Conservation (phyloP, 2,329 filamentous ascomycete species). For the Penicillium sp. region DNA sequence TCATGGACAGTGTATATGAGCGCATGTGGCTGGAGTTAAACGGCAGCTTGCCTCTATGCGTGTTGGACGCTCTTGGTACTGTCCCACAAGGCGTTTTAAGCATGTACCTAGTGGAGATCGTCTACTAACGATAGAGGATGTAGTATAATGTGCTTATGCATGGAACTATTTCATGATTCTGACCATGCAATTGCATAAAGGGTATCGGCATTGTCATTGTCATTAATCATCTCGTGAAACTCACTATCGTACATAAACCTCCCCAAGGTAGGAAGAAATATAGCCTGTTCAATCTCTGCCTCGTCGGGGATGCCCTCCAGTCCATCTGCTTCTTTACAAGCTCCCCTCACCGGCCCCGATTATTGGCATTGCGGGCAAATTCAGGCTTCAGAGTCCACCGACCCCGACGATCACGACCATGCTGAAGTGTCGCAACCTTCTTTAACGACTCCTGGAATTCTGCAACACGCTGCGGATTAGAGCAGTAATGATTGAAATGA, state of each 20-base stretch:
- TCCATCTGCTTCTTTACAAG: background rate
- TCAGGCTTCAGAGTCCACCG: slow-evolving; percentile 62
- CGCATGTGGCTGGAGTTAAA: background rate
- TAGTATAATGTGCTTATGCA: background rate
- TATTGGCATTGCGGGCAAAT: slow-evolving; percentile 35
- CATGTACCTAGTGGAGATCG: background rate
- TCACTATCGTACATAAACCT: slow-evolving; percentile 2
- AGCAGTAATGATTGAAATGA: slow-evolving; percentile 81
- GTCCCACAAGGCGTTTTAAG: slow-evolving; percentile 4
- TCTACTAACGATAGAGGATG: background rate
- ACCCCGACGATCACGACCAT: slow-evolving; percentile 48
- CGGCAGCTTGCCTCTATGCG: background rate
- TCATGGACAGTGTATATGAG: background rate
- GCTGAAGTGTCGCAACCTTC: slow-evolving; percentile 66
- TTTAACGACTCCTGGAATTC: slow-evolving; percentile 82
- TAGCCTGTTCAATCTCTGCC: background rate
- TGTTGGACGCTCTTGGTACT: background rate
- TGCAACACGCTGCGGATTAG: slow-evolving; percentile 63
- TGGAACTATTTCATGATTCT: background rate
- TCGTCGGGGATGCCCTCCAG: background rate
- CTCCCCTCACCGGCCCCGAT: slow-evolving; percentile 8
- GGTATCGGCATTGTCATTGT: background rate
- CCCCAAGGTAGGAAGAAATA: background rate
- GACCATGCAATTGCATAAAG: background rate
- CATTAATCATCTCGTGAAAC: slow-evolving; percentile 4